phyloP scores from a whole-genome alignment of 139 green algal species.

The Diplosphaera chodatii region DNA sequence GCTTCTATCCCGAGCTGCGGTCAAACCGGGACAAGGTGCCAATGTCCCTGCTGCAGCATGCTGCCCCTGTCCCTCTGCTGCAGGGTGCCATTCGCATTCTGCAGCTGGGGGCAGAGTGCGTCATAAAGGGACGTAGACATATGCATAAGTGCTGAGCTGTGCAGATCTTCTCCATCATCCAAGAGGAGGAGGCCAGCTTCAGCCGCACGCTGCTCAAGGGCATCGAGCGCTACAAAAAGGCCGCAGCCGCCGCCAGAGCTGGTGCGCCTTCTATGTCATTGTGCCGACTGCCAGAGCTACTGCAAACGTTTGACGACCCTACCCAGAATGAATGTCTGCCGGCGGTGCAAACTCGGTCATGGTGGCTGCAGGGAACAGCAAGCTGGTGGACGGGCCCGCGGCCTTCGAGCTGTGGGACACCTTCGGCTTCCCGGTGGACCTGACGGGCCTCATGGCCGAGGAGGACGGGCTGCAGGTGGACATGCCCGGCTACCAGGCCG shows the following conservation, averaged over 20 bases:
- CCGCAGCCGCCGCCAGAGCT: slow-evolving; percentile 29
- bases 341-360: too few species aligned
- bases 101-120: too few species aligned
- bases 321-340: too few species aligned
- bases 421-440: slow-evolving; percentile 94
- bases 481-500: slow-evolving; percentile 53
- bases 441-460: slow-evolving; percentile 93
- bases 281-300: too few species aligned
- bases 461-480: slow-evolving; percentile 83
- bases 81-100: too few species aligned
- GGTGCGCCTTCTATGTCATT: too few species aligned
- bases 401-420: slow-evolving; percentile 96
- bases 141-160: too few species aligned
- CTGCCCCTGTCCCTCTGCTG: too few species aligned
- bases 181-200: slow-evolving; percentile 90
- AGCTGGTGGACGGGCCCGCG: slow-evolving; percentile 37
- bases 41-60: background rate
- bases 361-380: background rate
- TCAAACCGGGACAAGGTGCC: slow-evolving; percentile 54
- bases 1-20: slow-evolving; percentile 87
- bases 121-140: too few species aligned
- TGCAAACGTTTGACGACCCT: too few species aligned
- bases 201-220: slow-evolving; percentile 87
- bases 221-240: slow-evolving; percentile 91
- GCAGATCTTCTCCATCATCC: slow-evolving; percentile 1